phyloP scores from a whole-genome alignment of 176 grass and related monocot genomes.

The Dactylis glomerata region DNA sequence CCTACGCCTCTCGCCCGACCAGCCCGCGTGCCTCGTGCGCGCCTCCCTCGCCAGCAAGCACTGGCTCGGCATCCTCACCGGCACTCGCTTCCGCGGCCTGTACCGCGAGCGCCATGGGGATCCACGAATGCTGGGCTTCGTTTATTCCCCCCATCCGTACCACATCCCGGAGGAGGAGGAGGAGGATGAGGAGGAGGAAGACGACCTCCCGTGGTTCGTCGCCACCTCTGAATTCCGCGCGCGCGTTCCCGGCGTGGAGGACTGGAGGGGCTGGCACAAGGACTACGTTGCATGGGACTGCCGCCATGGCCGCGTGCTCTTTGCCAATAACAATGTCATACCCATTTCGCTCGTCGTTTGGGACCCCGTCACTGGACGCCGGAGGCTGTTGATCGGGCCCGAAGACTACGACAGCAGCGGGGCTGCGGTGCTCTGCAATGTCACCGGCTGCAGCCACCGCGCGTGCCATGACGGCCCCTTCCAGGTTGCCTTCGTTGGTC shows the following conservation, averaged over 20 bases:
- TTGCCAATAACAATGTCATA: background rate
- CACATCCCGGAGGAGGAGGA: background rate
- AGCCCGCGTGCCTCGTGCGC: background rate
- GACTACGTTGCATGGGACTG: slow-evolving; percentile 48
- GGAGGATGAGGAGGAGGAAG: background rate
- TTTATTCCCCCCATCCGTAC: background rate
- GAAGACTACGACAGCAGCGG: background rate
- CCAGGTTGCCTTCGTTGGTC: background rate
- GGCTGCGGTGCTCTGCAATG: background rate
- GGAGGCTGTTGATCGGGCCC: background rate
- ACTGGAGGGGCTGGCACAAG: background rate
- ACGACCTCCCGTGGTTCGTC: background rate
- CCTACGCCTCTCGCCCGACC: background rate
- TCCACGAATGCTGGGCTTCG: background rate
- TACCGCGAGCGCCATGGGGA: background rate
- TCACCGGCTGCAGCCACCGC: background rate
- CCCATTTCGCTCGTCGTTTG: background rate
- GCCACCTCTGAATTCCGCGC: background rate
- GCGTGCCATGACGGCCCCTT: background rate
- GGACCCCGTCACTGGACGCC: background rate
- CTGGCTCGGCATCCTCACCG: background rate
- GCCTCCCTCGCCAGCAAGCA: background rate
- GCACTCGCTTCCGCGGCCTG: background rate
- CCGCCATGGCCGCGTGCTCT: slow-evolving; percentile 53
- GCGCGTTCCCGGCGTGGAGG: background rate